phyloP scores from a whole-genome alignment of 2,329 filamentous ascomycete species.

The Thelonectria olida region DNA sequence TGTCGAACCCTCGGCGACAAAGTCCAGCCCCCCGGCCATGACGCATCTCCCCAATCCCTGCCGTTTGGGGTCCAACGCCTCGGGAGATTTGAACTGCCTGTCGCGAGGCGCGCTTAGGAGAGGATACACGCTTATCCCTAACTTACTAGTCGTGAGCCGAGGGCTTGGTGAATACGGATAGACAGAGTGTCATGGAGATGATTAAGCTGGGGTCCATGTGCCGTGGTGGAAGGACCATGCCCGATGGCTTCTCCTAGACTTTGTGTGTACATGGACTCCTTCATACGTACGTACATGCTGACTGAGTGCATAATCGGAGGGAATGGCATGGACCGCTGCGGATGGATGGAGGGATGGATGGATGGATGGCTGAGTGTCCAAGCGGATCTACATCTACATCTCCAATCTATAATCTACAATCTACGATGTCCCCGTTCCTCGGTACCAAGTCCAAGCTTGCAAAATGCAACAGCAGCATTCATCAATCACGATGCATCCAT shows the following conservation, averaged over 20 bases:
- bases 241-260: not conserved
- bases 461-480: not conserved
- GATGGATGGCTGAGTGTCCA: not conserved
- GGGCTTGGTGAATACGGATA: too few species aligned
- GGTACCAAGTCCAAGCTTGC: not conserved
- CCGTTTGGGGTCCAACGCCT: not conserved
- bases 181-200: too few species aligned
- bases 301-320: not conserved
- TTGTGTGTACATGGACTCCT: not conserved
- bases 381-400: not conserved
- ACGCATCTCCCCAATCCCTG: conserved; percentile 15
- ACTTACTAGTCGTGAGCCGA: too few species aligned
- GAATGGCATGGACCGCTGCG: too few species aligned
- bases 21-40: conserved; percentile 8
- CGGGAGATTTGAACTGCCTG: conserved; percentile 1
- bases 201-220: too few species aligned
- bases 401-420: not conserved
- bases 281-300: conserved; percentile 1
- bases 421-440: conserved; percentile 9
- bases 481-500: not conserved
- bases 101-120: conserved; percentile 23
- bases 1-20: too few species aligned
- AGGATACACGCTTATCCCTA: too few species aligned
- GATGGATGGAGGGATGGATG: not conserved
- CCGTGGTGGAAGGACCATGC: too few species aligned